These are phyloP conservation scores for Boletus insuetus DNA, from an alignment of 768 basidiomycete genomes.

Conservation along the genomic window DNA sequence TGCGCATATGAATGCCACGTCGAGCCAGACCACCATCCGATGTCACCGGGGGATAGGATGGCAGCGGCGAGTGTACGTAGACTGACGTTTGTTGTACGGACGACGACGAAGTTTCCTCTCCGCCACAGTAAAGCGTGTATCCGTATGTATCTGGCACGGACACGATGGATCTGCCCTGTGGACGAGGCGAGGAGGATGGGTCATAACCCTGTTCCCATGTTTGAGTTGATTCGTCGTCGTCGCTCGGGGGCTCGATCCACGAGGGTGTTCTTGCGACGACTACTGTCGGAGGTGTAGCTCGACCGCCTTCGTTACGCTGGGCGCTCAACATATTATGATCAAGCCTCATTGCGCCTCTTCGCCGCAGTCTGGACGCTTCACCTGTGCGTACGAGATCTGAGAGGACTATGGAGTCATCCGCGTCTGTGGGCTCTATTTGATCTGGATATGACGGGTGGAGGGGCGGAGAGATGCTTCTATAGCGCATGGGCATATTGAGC, in stretches of 20 bases:
- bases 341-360: constrained; percentile 69
- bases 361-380: constrained; percentile 69
- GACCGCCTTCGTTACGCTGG: constrained; percentile 29
- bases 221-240: constrained; percentile 33
- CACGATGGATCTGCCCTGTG: constrained; percentile 11
- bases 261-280: constrained; percentile 30
- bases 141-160: constrained; percentile 21
- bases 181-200: constrained; percentile 25
- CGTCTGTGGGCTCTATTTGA: constrained; percentile 40
- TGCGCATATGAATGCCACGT: constrained; percentile 3
- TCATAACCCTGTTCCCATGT: constrained; percentile 35
- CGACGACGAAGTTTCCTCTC: constrained; percentile 22
- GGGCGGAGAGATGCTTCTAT: constrained; percentile 19
- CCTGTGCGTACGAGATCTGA: constrained; percentile 73
- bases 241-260: constrained; percentile 34
- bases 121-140: constrained; percentile 45
- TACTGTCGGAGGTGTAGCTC: constrained; percentile 25
- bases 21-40: constrained; percentile 17
- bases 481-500: constrained; percentile 31
- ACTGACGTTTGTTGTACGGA: constrained; percentile 6
- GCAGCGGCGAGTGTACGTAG: constrained; percentile 37
- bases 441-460: constrained; percentile 14
- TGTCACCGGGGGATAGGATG: constrained; percentile 32
- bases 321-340: constrained; percentile 38
- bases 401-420: constrained; percentile 67